Conservation (phyloP, 108 stramenopile species). For the Phaeodactylum tricornutum region DNA sequence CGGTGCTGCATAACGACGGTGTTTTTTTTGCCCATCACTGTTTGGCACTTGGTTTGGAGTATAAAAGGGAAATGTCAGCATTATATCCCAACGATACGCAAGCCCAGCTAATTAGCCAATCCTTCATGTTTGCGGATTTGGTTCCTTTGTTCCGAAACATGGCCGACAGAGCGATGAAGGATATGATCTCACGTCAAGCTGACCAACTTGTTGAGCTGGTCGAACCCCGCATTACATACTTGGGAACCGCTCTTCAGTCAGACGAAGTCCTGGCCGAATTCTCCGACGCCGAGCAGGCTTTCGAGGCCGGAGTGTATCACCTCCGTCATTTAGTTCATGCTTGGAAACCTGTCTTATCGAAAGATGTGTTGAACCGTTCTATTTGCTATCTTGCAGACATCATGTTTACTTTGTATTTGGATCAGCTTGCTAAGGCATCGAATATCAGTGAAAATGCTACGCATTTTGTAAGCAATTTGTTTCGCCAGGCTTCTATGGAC, state of each 20-base stretch:
- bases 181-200: conserved; percentile 65
- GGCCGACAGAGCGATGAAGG: conserved; percentile 52
- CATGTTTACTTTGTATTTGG: conserved; percentile 43
- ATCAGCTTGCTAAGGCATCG: conserved; percentile 38
- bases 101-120: conserved; percentile 25
- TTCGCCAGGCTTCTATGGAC: conserved; percentile 38
- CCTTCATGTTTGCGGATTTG: conserved; percentile 68
- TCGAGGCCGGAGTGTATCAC: conserved; percentile 62
- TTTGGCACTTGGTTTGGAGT: conserved; percentile 67
- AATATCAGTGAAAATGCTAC: conserved; percentile 45
- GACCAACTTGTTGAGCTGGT: conserved; percentile 54
- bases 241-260: conserved; percentile 43
- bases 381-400: conserved; percentile 68
- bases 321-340: conserved; percentile 53
- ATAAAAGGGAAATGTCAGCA: conserved; percentile 35
- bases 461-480: conserved; percentile 51
- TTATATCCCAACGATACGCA: conserved; percentile 6
- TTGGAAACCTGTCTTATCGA: conserved; percentile 56
- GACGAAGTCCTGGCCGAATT: conserved; percentile 67
- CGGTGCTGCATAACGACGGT: conserved; percentile 75
- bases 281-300: conserved; percentile 74
- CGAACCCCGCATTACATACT: conserved; percentile 31
- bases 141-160: conserved; percentile 77
- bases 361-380: conserved; percentile 36
- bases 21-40: conserved; percentile 63